Evolutionary conservation across 1,139 yeast species (phyloP).

Genomic region (Debaryomycetaceae sp.): DNA sequence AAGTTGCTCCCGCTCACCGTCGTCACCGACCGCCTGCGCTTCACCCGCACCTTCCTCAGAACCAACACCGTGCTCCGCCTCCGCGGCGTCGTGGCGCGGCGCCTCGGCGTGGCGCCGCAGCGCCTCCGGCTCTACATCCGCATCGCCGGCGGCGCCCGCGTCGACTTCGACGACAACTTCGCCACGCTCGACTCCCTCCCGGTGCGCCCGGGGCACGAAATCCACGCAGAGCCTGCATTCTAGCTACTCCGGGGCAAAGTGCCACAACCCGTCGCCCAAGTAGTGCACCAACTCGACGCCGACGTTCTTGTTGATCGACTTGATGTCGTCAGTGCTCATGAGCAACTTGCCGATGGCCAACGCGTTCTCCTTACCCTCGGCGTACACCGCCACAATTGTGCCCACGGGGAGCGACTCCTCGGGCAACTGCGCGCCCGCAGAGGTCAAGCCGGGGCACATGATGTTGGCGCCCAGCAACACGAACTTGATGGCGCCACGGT

Average conservation of each 20-base stretch:
- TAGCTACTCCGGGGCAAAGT: slow-evolving; percentile 23
- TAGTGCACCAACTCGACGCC: slow-evolving; percentile 85
- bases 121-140: slow-evolving; percentile 15
- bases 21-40: slow-evolving; percentile 5
- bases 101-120: slow-evolving; percentile 13
- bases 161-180: slow-evolving; percentile 36
- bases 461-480: slow-evolving; percentile 92
- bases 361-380: slow-evolving; percentile 91
- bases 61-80: slow-evolving; percentile 25
- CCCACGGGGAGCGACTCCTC: slow-evolving; percentile 62
- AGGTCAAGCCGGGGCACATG: slow-evolving; percentile 96
- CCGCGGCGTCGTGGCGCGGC: slow-evolving; percentile 21
- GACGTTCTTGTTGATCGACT: slow-evolving; percentile 77
- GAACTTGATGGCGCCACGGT: slow-evolving; percentile 94
- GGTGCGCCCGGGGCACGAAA: slow-evolving; percentile 22
- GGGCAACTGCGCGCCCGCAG: slow-evolving; percentile 84
- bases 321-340: slow-evolving; percentile 90
- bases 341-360: slow-evolving; percentile 82
- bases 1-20: slow-evolving; percentile 11
- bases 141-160: too few relatives aligned
- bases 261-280: slow-evolving; percentile 90
- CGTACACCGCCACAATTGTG: slow-evolving; percentile 73
- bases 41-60: slow-evolving; percentile 18
- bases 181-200: slow-evolving; percentile 32
- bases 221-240: slow-evolving; percentile 13